Conservation (phyloP, 192 early-diverging fungal genomes). For the Dimargaris verticillata region DNA sequence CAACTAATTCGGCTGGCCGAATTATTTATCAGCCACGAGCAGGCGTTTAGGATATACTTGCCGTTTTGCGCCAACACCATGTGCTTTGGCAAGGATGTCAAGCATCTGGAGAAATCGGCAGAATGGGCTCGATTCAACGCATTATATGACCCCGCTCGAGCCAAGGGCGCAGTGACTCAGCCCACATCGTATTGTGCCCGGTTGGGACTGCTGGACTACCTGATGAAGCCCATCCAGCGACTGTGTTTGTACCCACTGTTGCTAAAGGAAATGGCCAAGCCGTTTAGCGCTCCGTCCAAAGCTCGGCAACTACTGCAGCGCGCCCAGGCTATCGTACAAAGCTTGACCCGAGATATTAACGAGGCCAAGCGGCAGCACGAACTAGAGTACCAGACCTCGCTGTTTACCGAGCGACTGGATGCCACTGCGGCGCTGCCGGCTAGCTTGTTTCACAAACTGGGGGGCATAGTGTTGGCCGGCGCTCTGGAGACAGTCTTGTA, state of each 20-base stretch:
- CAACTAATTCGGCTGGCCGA: not conserved
- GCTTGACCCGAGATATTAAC: not conserved
- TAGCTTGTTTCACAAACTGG: not conserved
- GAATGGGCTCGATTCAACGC: conserved; percentile 2
- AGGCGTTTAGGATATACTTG: not conserved
- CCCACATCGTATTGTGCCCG: not conserved
- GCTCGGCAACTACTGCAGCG: not conserved
- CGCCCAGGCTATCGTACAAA: not conserved
- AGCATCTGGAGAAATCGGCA: not conserved
- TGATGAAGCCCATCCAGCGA: conserved; percentile 9
- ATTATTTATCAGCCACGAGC: not conserved
- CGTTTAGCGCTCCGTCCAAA: not conserved
- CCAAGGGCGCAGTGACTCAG: not conserved
- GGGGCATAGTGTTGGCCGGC: conserved; percentile 4
- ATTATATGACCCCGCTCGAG: not conserved
- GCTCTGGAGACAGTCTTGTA: conserved; percentile 2
- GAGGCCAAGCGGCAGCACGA: conserved; percentile 2
- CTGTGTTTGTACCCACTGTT: conserved; percentile 8
- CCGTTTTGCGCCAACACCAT: conserved; percentile 1
- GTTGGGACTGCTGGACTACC: not conserved
- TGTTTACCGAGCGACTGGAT: not conserved
- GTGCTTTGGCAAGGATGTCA: not conserved
- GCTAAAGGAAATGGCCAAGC: not conserved
- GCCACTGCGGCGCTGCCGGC: not conserved
- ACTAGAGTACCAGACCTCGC: not conserved